A percentile compares a stretch with the other conserved stretches of the same genome.
Evolutionary conservation across 352 stramenopile genomes (phyloP).

Genomic region (Phytophthora lateralis): DNA sequence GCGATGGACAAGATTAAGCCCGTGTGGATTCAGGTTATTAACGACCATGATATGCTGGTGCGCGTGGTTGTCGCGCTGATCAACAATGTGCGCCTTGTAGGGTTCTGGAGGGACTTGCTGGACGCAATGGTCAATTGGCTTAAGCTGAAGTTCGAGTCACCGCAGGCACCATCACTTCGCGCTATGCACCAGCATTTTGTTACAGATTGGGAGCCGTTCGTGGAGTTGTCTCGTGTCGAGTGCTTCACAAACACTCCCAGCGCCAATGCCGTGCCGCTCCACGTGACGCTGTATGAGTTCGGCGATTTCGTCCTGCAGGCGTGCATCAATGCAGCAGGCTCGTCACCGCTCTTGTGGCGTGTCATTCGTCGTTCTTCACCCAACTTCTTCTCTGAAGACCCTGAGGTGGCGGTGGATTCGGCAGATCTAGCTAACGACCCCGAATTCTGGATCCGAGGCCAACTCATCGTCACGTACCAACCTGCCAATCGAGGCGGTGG

Average conservation of each 20-base stretch:
- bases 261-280: slow-evolving; percentile 14
- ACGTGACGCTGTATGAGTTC: slow-evolving; percentile 35
- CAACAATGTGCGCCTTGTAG: slow-evolving; percentile 40
- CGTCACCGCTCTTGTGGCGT: slow-evolving; percentile 44
- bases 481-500: not conserved
- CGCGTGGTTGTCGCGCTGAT: slow-evolving; percentile 43
- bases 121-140: slow-evolving; percentile 48
- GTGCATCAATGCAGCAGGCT: slow-evolving; percentile 31
- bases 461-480: slow-evolving; percentile 36
- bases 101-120: slow-evolving; percentile 49
- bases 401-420: slow-evolving; percentile 7
- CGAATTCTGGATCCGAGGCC: slow-evolving; percentile 33
- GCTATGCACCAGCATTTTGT: slow-evolving; percentile 50
- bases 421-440: slow-evolving; percentile 14
- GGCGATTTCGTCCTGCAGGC: slow-evolving; percentile 42
- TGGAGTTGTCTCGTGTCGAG: slow-evolving; percentile 26
- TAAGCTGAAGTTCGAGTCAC: slow-evolving; percentile 16
- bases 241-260: slow-evolving; percentile 31
- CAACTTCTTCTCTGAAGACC: slow-evolving; percentile 18
- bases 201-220: slow-evolving; percentile 30
- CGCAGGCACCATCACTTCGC: slow-evolving; percentile 38
- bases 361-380: slow-evolving; percentile 31
- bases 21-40: slow-evolving; percentile 36
- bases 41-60: slow-evolving; percentile 42
- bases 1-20: slow-evolving; percentile 42